A percentile compares a stretch with the other conserved stretches of the same genome.
phyloP scores from a whole-genome alignment of 768 basidiomycete genomes.

The Leccinellum rugosiceps region DNA sequence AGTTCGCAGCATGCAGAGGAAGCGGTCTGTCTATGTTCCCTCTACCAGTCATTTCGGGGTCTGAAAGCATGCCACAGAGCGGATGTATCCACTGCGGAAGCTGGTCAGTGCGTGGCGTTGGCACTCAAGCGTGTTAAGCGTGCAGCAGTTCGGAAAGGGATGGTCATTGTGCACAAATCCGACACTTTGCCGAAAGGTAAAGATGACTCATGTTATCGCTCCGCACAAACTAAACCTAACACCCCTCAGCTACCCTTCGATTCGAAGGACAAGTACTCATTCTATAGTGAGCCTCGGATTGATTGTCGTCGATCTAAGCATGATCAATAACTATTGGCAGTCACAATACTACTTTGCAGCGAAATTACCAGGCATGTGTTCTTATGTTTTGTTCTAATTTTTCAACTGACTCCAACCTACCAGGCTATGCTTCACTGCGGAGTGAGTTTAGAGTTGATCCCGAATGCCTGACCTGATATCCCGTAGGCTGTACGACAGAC shows the following conservation, averaged over 20 bases:
- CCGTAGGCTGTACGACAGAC: conserved; percentile 86
- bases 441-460: conserved; percentile 36
- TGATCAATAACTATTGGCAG: conserved; percentile 35
- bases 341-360: conserved; percentile 91
- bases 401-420: not conserved
- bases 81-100: conserved; percentile 80
- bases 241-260: conserved; percentile 58
- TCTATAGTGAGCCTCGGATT: conserved; percentile 64
- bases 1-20: conserved; percentile 92
- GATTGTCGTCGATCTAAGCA: not conserved
- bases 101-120: conserved; percentile 92
- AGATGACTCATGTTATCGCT: conserved; percentile 7
- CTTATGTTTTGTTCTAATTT: not conserved
- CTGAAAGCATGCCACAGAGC: conserved; percentile 47
- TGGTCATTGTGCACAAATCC: conserved; percentile 84
- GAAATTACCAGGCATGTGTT: conserved; percentile 77
- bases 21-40: conserved; percentile 53
- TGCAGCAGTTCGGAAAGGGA: conserved; percentile 84
- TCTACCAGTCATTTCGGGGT: not conserved
- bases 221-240: not conserved
- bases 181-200: conserved; percentile 76
- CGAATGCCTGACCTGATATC: conserved; percentile 3
- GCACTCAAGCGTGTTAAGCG: conserved; percentile 88
- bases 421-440: conserved; percentile 94
- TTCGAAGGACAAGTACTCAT: conserved; percentile 96